Evolutionary conservation across 1,284 basidiomycete species (phyloP).

Genomic region (Pseudozyma hubeiensis): DNA sequence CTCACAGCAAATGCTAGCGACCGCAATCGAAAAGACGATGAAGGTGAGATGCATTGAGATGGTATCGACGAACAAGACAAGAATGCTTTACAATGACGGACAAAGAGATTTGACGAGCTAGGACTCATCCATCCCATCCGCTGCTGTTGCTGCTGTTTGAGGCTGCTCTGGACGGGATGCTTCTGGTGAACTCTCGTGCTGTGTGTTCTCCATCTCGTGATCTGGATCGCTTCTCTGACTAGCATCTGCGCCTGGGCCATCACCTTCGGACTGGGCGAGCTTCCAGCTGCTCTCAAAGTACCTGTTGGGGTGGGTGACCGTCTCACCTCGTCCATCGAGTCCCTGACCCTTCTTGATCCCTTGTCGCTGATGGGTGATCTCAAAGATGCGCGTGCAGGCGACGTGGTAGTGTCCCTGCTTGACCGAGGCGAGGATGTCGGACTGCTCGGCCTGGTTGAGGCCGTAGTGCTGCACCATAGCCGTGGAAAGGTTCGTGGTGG

Average conservation of each 20-base stretch:
- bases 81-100: conserved; percentile 11
- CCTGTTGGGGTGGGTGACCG: conserved; percentile 93
- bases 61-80: conserved; percentile 15
- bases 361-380: conserved; percentile 81
- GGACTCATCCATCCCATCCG: conserved; percentile 40
- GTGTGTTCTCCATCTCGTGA: conserved; percentile 7
- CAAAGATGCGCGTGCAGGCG: conserved; percentile 96
- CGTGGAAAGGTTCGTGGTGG: conserved; percentile 82
- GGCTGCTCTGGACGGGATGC: conserved; percentile 5
- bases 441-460: conserved; percentile 78
- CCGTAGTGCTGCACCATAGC: conserved; percentile 82
- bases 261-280: conserved; percentile 22
- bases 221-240: conserved; percentile 22
- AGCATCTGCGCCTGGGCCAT: conserved; percentile 8
- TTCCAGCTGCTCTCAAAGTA: conserved; percentile 72
- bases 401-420: conserved; percentile 90
- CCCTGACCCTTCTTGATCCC: conserved; percentile 91
- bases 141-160: conserved; percentile 1
- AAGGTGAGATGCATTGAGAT: conserved; percentile 13
- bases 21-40: not conserved
- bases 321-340: conserved; percentile 81
- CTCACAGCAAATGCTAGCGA: not conserved
- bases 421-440: conserved; percentile 86
- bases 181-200: not conserved
- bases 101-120: not conserved